A percentile compares a stretch with the other conserved stretches of the same genome.
phyloP scores from a whole-genome alignment of 495 filamentous ascomycete species.

The Pyrenula massariospora region DNA sequence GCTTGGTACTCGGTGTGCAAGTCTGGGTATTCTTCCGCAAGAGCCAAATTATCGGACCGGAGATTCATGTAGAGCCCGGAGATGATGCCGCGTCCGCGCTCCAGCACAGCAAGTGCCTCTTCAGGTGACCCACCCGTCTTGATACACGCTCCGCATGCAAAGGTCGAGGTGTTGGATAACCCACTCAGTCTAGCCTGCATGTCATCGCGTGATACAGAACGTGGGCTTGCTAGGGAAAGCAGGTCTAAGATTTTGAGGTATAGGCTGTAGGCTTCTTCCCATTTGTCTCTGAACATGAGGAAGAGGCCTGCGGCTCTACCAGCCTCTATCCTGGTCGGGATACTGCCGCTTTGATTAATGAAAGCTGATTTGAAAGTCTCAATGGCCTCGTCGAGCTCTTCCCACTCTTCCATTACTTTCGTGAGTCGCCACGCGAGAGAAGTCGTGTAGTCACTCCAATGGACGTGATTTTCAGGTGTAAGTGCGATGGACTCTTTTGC shows the following conservation, averaged over 20 bases:
- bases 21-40: slow-evolving; percentile 3
- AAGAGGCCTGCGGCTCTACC: neutral
- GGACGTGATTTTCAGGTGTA: neutral
- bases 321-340: neutral
- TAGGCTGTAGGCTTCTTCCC: neutral
- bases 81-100: slow-evolving; percentile 16
- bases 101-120: slow-evolving; percentile 13
- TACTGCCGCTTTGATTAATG: neutral
- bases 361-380: neutral
- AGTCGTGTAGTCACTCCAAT: neutral
- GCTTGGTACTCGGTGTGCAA: slow-evolving; percentile 2
- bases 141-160: slow-evolving; percentile 10
- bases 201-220: slow-evolving; percentile 5
- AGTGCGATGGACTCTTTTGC: neutral
- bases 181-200: slow-evolving; percentile 10
- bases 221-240: slow-evolving; percentile 4
- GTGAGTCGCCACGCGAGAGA: neutral
- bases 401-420: neutral
- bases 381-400: neutral
- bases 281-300: neutral
- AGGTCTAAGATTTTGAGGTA: neutral
- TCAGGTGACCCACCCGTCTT: slow-evolving; percentile 4
- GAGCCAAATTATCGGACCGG: slow-evolving; percentile 8
- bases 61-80: slow-evolving; percentile 11
- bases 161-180: slow-evolving; percentile 10